These are phyloP conservation scores for Viola pubescens DNA, from an alignment of 441 rosid species.

Conservation along the genomic window DNA sequence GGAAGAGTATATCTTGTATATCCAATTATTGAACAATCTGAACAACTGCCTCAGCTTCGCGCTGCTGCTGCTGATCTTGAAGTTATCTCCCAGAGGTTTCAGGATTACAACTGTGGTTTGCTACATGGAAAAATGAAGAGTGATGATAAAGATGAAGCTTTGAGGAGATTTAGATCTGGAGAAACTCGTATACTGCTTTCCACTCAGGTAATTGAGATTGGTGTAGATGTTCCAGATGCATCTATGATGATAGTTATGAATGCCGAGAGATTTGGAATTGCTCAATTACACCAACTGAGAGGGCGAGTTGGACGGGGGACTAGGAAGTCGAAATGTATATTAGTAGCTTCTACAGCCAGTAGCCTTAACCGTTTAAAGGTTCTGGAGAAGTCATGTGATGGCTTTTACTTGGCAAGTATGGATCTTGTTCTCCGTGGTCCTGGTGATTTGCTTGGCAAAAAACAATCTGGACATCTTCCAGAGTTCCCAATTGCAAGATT, in stretches of 20 bases:
- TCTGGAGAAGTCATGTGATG: slow-evolving; percentile 74
- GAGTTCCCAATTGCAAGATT: slow-evolving; percentile 82
- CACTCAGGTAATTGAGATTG: slow-evolving; percentile 86
- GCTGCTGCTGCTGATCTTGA: slow-evolving; percentile 80
- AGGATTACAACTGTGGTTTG: slow-evolving; percentile 61
- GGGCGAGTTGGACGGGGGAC: slow-evolving; percentile 83
- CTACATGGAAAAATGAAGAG: slow-evolving; percentile 89
- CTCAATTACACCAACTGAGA: slow-evolving; percentile 89
- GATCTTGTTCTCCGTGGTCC: slow-evolving; percentile 90
- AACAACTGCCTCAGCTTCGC: slow-evolving; percentile 86
- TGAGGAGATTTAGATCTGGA: slow-evolving; percentile 65
- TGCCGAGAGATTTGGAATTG: slow-evolving; percentile 91
- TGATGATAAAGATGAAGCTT: slow-evolving; percentile 70
- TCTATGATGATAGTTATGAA: slow-evolving; percentile 98
- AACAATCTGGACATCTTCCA: slow-evolving; percentile 90
- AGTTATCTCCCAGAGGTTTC: slow-evolving; percentile 46
- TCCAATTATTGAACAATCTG: slow-evolving; percentile 84
- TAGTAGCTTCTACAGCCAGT: slow-evolving; percentile 45
- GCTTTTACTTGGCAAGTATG: slow-evolving; percentile 77
- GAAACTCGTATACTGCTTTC: slow-evolving; percentile 75
- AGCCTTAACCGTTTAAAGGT: slow-evolving; percentile 63
- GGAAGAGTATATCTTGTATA: slow-evolving; percentile 80
- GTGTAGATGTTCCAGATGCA: slow-evolving; percentile 92
- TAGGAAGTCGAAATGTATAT: slow-evolving; percentile 64
- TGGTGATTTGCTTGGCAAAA: slow-evolving; percentile 88